Percentiles rank a stretch among this genome's conserved stretches.
phyloP scores from a whole-genome alignment of 495 filamentous ascomycete genomes.

The Extremus antarcticus region DNA sequence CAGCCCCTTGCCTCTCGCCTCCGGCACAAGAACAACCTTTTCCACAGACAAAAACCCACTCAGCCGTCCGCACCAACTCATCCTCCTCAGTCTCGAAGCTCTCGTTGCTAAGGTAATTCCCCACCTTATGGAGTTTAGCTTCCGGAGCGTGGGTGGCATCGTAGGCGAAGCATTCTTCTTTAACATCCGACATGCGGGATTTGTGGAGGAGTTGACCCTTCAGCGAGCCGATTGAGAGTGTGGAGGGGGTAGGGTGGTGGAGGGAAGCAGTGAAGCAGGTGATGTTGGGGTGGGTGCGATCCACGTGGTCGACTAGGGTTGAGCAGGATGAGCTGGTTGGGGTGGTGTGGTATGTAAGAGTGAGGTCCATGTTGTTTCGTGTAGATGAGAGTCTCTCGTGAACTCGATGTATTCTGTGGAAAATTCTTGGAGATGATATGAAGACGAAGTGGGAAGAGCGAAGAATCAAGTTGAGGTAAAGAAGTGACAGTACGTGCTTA shows the following conservation, averaged over 20 bases:
- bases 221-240: background rate
- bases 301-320: no score
- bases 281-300: background rate
- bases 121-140: background rate
- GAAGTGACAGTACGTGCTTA: no score
- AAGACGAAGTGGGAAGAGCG: no score
- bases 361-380: background rate
- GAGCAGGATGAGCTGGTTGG: background rate
- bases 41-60: background rate
- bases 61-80: background rate
- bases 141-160: background rate
- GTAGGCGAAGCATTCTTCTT: background rate
- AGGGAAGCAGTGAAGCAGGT: background rate
- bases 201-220: background rate
- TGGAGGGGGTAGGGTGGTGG: background rate
- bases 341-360: background rate
- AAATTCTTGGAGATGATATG: no score
- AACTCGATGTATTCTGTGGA: no score
- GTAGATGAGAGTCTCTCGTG: no score
- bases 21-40: background rate
- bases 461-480: no score
- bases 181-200: background rate
- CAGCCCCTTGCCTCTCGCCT: background rate
- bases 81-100: background rate
- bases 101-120: background rate